These are phyloP conservation scores for Zygosaccharomyces siamensis DNA, from an alignment of 805 yeast species.

Conservation along the genomic window DNA sequence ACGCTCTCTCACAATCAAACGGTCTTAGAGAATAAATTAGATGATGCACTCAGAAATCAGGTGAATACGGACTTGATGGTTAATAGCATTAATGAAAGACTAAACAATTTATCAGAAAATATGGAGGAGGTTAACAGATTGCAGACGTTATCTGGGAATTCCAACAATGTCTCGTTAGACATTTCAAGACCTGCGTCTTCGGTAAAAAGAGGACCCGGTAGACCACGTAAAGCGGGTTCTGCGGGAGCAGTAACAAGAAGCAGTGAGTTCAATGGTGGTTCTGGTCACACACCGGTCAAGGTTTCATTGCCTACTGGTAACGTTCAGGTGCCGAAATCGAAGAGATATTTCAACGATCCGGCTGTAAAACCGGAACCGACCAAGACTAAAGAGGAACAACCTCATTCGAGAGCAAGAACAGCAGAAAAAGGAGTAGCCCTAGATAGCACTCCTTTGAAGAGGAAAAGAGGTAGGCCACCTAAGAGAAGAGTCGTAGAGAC, in stretches of 20 bases:
- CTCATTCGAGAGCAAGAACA: not conserved
- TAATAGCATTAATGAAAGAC: slow-evolving; percentile 26
- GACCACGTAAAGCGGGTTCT: slow-evolving; percentile 30
- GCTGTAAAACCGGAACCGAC: slow-evolving; percentile 8
- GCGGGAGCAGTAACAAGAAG: slow-evolving; percentile 2
- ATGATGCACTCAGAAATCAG: slow-evolving; percentile 35
- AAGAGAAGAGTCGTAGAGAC: slow-evolving; percentile 31
- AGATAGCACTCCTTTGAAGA: slow-evolving; percentile 15
- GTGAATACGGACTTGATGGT: slow-evolving; percentile 34
- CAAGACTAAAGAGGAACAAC: slow-evolving; percentile 5
- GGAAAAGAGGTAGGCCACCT: slow-evolving; percentile 35
- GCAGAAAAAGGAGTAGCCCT: not conserved
- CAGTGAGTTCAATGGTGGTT: slow-evolving; percentile 3
- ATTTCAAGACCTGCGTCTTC: slow-evolving; percentile 11
- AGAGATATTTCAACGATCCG: slow-evolving; percentile 32
- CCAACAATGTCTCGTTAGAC: not conserved
- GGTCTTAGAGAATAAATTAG: slow-evolving; percentile 34
- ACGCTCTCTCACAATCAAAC: slow-evolving; percentile 33
- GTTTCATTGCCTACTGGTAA: slow-evolving; percentile 28
- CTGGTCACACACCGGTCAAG: slow-evolving; percentile 14
- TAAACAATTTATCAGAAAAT: slow-evolving; percentile 14
- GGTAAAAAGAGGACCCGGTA: slow-evolving; percentile 33
- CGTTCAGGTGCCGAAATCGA: slow-evolving; percentile 30
- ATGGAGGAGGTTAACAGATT: slow-evolving; percentile 7
- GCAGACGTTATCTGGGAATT: not conserved